Percentiles rank a stretch among this genome's conserved stretches.
phyloP scores from a whole-genome alignment of 2,329 filamentous ascomycete species.

The Didymella keratinophila region DNA sequence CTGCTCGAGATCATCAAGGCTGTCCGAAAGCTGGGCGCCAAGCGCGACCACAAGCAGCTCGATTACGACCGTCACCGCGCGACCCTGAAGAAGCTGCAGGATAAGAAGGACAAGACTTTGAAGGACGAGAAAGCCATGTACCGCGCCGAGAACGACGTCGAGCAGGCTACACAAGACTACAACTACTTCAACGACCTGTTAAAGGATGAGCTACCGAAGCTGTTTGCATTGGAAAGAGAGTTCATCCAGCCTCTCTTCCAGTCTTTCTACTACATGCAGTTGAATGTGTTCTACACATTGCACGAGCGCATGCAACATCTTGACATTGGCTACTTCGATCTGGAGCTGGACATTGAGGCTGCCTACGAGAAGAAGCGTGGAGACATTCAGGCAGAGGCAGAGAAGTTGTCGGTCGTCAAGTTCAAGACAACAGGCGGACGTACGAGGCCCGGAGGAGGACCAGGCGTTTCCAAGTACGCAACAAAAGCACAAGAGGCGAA shows the following conservation, averaged over 20 bases:
- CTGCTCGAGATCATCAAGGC: conserved; percentile 94
- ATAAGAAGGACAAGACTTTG: conserved; percentile 94
- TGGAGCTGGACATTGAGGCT: conserved; percentile 88
- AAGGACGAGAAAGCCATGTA: conserved; percentile 98
- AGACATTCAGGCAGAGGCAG: conserved; percentile 83
- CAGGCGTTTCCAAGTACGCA: conserved; percentile 50
- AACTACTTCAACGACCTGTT: conserved; percentile 98
- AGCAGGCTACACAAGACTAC: conserved; percentile 92
- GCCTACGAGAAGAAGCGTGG: conserved; percentile 90
- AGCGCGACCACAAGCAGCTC: conserved; percentile 96
- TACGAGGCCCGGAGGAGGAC: conserved; percentile 41
- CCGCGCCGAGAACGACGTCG: conserved; percentile 91
- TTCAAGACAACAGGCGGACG: conserved; percentile 85
- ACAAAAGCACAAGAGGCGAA: conserved; percentile 51
- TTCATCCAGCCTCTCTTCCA: conserved; percentile 98
- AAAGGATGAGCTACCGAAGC: conserved; percentile 92
- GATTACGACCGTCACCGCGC: conserved; percentile 91
- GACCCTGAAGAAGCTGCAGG: conserved; percentile 89
- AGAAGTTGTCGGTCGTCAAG: conserved; percentile 83
- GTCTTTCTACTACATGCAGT: conserved; percentile 99
- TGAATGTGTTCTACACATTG: conserved; percentile 98
- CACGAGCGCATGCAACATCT: conserved; percentile 98
- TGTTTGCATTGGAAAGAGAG: conserved; percentile 88
- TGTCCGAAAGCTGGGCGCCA: conserved; percentile 85
- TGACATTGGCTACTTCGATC: conserved; percentile 97